Percentiles rank a stretch among this genome's conserved stretches.
Evolutionary conservation across 768 basidiomycete genomes (phyloP).

Genomic region (Mrakia hoshinonis): DNA sequence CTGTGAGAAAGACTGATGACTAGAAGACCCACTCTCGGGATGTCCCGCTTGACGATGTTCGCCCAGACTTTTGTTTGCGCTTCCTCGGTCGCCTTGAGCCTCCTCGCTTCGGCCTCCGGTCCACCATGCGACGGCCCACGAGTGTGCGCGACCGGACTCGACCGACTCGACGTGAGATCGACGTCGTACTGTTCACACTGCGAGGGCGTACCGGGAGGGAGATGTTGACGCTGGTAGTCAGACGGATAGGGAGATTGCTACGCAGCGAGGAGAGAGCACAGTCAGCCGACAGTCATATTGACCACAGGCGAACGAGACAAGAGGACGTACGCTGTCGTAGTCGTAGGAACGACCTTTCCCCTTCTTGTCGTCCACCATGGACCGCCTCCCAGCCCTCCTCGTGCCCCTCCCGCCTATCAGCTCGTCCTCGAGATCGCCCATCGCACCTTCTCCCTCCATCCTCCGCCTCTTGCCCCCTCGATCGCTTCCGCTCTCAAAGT

Average conservation of each 20-base stretch:
- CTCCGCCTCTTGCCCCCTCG: neutral
- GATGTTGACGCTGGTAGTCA: neutral
- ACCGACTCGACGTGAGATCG: neutral
- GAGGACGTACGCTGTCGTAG: neutral
- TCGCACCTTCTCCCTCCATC: neutral
- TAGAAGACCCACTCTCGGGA: constrained; percentile 56
- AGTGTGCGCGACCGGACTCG: neutral
- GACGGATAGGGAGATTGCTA: neutral
- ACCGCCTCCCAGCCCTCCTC: neutral
- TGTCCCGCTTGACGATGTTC: constrained; percentile 72
- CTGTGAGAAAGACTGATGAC: neutral
- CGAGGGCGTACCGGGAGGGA: neutral
- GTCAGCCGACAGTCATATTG: no score
- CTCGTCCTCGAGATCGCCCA: neutral
- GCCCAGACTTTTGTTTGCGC: constrained; percentile 82
- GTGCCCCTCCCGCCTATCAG: neutral
- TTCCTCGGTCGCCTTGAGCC: constrained; percentile 43
- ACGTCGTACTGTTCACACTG: neutral
- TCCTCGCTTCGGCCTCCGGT: constrained; percentile 2
- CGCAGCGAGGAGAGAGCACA: neutral
- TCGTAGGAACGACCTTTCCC: neutral
- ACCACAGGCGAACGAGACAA: neutral
- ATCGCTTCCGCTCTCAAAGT: neutral
- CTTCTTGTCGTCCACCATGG: no score
- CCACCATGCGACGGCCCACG: neutral